phyloP scores from a whole-genome alignment of 805 yeast genomes.

The Metschnikowia lachancei region DNA sequence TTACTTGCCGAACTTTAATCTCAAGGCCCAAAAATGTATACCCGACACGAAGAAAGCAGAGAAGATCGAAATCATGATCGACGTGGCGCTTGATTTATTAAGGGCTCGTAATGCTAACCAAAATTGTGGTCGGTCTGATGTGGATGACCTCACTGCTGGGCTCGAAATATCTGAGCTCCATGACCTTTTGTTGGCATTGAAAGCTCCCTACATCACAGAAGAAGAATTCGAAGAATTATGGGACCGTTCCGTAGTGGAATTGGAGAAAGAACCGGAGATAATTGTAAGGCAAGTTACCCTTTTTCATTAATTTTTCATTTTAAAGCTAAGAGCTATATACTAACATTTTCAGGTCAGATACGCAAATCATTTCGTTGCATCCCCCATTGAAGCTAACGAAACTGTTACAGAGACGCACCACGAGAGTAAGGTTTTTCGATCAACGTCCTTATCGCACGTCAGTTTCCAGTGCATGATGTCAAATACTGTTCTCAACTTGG shows the following conservation, averaged over 20 bases:
- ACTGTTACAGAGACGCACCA: conserved; percentile 36
- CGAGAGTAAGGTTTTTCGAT: conserved; percentile 61
- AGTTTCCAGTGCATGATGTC: conserved; percentile 55
- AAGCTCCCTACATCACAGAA: conserved; percentile 47
- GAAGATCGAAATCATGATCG: conserved; percentile 60
- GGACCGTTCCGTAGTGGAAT: conserved; percentile 58
- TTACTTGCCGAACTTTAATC: conserved; percentile 59
- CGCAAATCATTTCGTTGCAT: conserved; percentile 19
- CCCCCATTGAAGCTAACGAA: conserved; percentile 37
- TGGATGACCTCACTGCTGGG: conserved; percentile 49
- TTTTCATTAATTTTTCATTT: conserved; percentile 4
- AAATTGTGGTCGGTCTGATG: conserved; percentile 52
- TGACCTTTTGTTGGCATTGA: conserved; percentile 46
- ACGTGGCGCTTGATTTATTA: conserved; percentile 63
- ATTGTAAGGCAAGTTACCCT: conserved; percentile 70
- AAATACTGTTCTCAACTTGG: conserved; percentile 45
- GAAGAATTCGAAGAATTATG: conserved; percentile 76
- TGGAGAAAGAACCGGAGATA: conserved; percentile 65
- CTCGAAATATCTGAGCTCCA: conserved; percentile 49
- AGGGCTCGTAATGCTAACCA: conserved; percentile 65
- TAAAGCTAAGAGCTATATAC: conserved; percentile 17
- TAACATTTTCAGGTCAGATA: conserved; percentile 28
- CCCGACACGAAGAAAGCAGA: conserved; percentile 73
- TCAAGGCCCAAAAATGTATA: conserved; percentile 52
- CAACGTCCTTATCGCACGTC: conserved; percentile 66